A percentile compares a stretch with the other conserved stretches of the same genome.
Evolutionary conservation across 495 filamentous ascomycete genomes (phyloP).

Genomic region (Neurospora sp.): DNA sequence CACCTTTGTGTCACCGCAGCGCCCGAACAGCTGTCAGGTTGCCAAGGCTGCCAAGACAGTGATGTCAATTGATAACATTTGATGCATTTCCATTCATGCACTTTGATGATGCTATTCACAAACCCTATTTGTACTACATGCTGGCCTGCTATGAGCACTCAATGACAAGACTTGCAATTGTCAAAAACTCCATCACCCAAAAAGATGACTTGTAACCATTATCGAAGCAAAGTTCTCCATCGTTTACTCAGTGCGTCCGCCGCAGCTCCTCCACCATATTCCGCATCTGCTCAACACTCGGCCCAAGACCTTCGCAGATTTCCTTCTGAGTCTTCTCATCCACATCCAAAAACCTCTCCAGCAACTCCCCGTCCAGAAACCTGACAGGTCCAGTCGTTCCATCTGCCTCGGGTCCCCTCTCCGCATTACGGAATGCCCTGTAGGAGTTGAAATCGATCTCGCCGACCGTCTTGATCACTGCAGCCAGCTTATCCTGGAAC

Average conservation of each 20-base stretch:
- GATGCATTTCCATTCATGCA: not conserved
- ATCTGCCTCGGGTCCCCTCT: constrained; percentile 46
- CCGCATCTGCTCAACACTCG: constrained; percentile 61
- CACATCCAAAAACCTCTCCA: constrained; percentile 75
- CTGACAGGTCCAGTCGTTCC: constrained; percentile 53
- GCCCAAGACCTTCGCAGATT: constrained; percentile 52
- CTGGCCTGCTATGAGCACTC: not conserved
- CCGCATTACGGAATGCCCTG: constrained; percentile 64
- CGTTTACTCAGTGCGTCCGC: constrained; percentile 48
- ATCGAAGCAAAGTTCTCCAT: not conserved
- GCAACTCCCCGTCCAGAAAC: constrained; percentile 86
- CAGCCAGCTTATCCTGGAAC: constrained; percentile 59
- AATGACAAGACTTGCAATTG: not conserved
- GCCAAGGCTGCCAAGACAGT: not conserved
- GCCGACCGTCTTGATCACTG: constrained; percentile 56
- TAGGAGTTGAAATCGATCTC: constrained; percentile 64
- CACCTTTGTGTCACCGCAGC: not conserved
- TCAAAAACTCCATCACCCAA: not conserved
- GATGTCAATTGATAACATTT: not conserved
- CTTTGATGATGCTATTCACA: not conserved
- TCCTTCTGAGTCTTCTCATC: constrained; percentile 51
- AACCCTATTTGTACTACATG: not conserved
- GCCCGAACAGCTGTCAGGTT: not conserved
- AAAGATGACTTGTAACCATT: not conserved
- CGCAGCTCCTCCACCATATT: constrained; percentile 63